Evolutionary conservation across 345 rosid species (phyloP).

Genomic region (Populus ilicifolia): DNA sequence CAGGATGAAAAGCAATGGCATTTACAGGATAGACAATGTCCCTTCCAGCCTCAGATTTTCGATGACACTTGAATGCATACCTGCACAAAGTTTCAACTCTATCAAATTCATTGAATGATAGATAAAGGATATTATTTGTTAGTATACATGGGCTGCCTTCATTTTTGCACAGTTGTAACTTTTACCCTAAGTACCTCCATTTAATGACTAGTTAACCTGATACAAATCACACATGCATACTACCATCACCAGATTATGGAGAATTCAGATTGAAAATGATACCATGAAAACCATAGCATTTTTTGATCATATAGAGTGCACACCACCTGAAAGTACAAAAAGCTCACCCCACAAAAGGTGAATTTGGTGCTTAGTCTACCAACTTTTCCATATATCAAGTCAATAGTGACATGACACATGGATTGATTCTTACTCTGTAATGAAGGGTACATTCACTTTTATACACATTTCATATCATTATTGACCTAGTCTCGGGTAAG

Average conservation of each 20-base stretch:
- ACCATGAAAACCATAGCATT: neutral
- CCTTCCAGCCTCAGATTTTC: conserved; percentile 94
- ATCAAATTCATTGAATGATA: neutral
- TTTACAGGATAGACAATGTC: conserved; percentile 95
- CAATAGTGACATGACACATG: neutral
- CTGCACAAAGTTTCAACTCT: conserved; percentile 37
- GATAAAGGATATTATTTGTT: neutral
- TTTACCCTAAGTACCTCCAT: neutral
- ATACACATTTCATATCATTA: neutral
- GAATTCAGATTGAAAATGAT: neutral
- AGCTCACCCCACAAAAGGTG: neutral
- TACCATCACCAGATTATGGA: neutral
- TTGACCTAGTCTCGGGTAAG: no score
- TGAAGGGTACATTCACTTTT: neutral
- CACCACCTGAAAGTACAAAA: no score
- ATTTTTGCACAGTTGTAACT: neutral
- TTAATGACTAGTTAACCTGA: neutral
- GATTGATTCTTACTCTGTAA: neutral
- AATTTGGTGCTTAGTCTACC: neutral
- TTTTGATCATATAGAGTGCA: no score
- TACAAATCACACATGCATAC: neutral
- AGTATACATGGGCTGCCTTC: neutral
- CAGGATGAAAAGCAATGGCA: conserved; percentile 95
- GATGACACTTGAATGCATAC: conserved; percentile 97
- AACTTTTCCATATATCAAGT: neutral